Percentiles rank a stretch among this genome's conserved stretches.
These are phyloP conservation scores for Datura wrightii DNA, from an alignment of 257 asterid species.

Conservation along the genomic window DNA sequence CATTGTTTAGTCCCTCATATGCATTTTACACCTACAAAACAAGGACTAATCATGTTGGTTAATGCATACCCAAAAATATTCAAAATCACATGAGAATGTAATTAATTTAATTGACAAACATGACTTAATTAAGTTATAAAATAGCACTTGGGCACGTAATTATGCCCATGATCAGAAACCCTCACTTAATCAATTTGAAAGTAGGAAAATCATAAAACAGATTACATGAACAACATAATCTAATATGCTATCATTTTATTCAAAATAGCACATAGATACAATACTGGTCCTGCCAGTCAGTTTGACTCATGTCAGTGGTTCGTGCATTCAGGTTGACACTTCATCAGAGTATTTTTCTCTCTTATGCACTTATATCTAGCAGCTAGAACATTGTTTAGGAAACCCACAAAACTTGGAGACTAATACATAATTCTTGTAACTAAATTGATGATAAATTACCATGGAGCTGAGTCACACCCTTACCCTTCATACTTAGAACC, in stretches of 20 bases:
- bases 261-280: not conserved
- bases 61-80: no score
- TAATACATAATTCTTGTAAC: not conserved
- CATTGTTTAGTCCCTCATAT: no score
- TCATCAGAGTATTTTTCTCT: not conserved
- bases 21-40: no score
- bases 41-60: no score
- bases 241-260: not conserved
- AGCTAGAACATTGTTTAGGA: not conserved
- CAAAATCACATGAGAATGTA: no score
- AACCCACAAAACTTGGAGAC: not conserved
- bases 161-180: not conserved
- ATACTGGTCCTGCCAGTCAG: not conserved
- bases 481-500: no score
- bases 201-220: not conserved
- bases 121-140: no score
- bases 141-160: no score
- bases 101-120: no score
- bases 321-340: not conserved
- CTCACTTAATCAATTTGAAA: not conserved
- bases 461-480: no score
- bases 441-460: not conserved
- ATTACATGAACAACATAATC: not conserved
- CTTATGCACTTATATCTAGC: not conserved
- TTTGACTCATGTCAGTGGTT: not conserved